These are phyloP conservation scores for Emiliania huxleyi DNA, from an alignment of 78 protist species.

Conservation along the genomic window DNA sequence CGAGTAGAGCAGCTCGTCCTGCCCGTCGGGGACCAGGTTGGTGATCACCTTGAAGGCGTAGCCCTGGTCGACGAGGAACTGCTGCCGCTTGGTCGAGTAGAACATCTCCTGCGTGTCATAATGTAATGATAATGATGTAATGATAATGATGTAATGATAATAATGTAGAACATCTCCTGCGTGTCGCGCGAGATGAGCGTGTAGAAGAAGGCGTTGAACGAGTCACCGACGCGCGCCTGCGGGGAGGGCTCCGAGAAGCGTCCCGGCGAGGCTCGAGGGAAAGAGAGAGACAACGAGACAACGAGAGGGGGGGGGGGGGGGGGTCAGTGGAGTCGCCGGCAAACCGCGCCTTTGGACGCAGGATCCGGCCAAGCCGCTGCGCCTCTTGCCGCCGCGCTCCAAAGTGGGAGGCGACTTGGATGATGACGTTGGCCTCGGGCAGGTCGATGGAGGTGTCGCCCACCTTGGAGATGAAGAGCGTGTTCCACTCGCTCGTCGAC, in stretches of 20 bases:
- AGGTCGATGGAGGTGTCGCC: constrained; percentile 97
- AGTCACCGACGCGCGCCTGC: not conserved
- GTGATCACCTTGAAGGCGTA: constrained; percentile 66
- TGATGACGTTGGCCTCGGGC: constrained; percentile 95
- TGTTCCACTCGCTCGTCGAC: constrained; percentile 23
- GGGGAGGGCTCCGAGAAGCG: no score
- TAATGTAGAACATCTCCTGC: no score
- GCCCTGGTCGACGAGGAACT: constrained; percentile 96
- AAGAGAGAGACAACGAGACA: no score
- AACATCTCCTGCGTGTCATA: constrained; percentile 91
- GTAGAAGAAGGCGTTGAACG: constrained; percentile 96
- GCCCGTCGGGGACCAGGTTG: not conserved
- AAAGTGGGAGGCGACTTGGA: constrained; percentile 92
- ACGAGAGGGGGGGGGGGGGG: no score
- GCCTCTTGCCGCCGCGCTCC: constrained; percentile 97
- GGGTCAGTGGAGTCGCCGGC: no score
- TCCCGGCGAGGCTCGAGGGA: no score
- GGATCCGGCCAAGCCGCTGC: constrained; percentile 98
- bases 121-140: no score
- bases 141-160: no score
- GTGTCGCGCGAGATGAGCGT: constrained; percentile 67
- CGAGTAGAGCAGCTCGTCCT: not conserved
- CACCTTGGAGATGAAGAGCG: constrained; percentile 83
- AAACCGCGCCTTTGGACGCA: constrained; percentile 92
- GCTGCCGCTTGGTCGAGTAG: constrained; percentile 93